phyloP scores from a whole-genome alignment of 2,329 filamentous ascomycete species.

The Ophiostoma sp. region DNA sequence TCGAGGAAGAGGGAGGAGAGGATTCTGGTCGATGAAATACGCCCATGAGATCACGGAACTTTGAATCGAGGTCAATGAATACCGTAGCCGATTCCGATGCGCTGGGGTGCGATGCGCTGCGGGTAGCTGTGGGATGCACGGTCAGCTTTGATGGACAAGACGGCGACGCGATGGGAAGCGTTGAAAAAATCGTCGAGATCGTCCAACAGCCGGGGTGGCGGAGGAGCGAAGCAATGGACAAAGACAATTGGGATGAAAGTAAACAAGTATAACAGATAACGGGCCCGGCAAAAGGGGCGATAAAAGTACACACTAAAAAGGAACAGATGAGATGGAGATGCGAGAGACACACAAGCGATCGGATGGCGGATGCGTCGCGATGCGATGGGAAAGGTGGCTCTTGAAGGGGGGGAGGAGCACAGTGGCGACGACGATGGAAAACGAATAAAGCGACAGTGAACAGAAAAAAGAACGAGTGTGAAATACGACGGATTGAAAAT shows the following conservation, averaged over 20 bases:
- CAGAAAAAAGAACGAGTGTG: neutral
- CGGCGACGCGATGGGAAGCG: conserved; percentile 8
- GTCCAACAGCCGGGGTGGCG: neutral
- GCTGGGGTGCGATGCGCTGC: neutral
- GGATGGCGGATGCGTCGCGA: conserved; percentile 16
- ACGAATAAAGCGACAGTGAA: neutral
- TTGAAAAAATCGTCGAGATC: neutral
- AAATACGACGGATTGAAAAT: neutral
- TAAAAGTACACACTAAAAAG: conserved; percentile 5
- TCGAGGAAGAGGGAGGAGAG: conserved; percentile 15
- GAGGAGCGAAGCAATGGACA: conserved; percentile 29
- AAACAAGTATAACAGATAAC: neutral
- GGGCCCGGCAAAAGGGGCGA: neutral
- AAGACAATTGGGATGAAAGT: conserved; percentile 18
- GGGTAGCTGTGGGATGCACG: neutral
- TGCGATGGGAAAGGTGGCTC: conserved; percentile 20
- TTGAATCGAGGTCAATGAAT: neutral
- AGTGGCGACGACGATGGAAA: conserved; percentile 3
- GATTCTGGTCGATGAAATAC: conserved; percentile 16
- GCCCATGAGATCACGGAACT: conserved; percentile 37
- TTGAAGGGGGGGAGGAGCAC: neutral
- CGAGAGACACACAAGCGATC: neutral
- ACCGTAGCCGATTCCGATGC: neutral
- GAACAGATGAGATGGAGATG: neutral
- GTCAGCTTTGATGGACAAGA: conserved; percentile 10